Evolutionary conservation across 2,329 filamentous ascomycete genomes (phyloP).

Genomic region (Xylaria sp.): DNA sequence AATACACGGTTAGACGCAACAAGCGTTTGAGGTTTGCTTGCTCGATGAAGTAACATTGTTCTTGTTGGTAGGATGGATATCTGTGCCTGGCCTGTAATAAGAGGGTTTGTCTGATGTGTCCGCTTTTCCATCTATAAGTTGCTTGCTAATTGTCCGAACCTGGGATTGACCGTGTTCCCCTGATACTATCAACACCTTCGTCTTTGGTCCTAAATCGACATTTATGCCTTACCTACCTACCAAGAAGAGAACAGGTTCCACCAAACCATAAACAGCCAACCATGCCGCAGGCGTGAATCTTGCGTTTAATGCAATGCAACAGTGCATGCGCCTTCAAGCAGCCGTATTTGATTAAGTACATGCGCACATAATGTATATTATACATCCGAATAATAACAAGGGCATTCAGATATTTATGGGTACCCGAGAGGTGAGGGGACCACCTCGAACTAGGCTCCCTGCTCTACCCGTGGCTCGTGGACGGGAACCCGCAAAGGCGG

Average conservation of each 20-base stretch:
- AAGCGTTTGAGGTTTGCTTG: slow-evolving; percentile 6
- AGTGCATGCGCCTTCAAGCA: slow-evolving; percentile 4
- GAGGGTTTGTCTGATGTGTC: not conserved
- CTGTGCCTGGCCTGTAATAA: slow-evolving; percentile 10
- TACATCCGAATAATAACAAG: slow-evolving; percentile 9
- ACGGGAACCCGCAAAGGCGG: slow-evolving; percentile 32
- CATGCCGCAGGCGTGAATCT: slow-evolving; percentile 3
- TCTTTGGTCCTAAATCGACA: slow-evolving; percentile 5
- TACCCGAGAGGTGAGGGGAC: slow-evolving; percentile 14
- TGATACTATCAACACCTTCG: not conserved
- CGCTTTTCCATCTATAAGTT: slow-evolving; percentile 13
- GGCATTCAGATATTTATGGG: slow-evolving; percentile 5
- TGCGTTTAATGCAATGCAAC: slow-evolving; percentile 26
- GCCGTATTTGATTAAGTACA: slow-evolving; percentile 11
- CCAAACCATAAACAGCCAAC: slow-evolving; percentile 16
- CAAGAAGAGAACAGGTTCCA: slow-evolving; percentile 7
- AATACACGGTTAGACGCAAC: slow-evolving; percentile 2
- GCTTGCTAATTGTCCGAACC: slow-evolving; percentile 29
- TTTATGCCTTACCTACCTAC: slow-evolving; percentile 13
- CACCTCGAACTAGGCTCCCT: slow-evolving; percentile 14
- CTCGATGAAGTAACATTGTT: not conserved
- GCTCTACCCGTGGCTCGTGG: slow-evolving; percentile 25
- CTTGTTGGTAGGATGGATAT: not conserved
- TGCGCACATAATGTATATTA: slow-evolving; percentile 1
- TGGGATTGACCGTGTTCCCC: not conserved